Conservation (phyloP, 164 flowering plant species). For the Vitis riparia region DNA sequence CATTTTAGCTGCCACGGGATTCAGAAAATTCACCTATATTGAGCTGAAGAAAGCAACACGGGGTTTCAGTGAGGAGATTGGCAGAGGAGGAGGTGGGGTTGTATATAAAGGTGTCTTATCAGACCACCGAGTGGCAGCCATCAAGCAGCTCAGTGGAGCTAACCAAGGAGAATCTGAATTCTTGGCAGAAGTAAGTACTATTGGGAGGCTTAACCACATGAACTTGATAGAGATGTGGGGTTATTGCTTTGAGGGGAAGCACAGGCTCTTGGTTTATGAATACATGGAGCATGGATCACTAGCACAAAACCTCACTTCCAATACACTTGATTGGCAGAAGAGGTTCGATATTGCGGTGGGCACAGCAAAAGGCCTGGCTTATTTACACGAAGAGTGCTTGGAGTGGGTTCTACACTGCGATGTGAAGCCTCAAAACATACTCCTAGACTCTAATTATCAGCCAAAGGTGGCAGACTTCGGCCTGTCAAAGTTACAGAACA, state of each 20-base stretch:
- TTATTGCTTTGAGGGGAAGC: constrained; percentile 32
- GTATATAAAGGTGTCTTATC: constrained; percentile 27
- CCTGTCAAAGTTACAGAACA: constrained; percentile 20
- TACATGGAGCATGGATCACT: constrained; percentile 36
- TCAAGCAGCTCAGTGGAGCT: constrained; percentile 24
- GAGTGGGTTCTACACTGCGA: constrained; percentile 39
- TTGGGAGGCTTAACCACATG: constrained; percentile 26
- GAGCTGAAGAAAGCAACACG: constrained; percentile 29
- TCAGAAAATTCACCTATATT: constrained; percentile 16
- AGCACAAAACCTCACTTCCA: constrained; percentile 13
- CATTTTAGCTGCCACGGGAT: constrained; percentile 24
- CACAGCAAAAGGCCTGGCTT: constrained; percentile 30
- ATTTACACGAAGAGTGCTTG: constrained; percentile 25
- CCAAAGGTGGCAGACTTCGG: constrained; percentile 34
- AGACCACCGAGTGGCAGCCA: constrained; percentile 25
- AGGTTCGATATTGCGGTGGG: constrained; percentile 25
- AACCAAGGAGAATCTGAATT: constrained; percentile 32
- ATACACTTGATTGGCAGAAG: constrained; percentile 9
- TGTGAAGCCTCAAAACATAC: constrained; percentile 33
- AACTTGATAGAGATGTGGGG: constrained; percentile 36
- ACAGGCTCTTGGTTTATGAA: constrained; percentile 31
- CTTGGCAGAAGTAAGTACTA: constrained; percentile 26
- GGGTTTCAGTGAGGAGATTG: constrained; percentile 30
- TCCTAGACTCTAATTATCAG: constrained; percentile 16
- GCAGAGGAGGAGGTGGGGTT: constrained; percentile 29